A percentile compares a stretch with the other conserved stretches of the same genome.
Conservation (phyloP, 2,329 filamentous ascomycete species). For the Fusarium globosum region DNA sequence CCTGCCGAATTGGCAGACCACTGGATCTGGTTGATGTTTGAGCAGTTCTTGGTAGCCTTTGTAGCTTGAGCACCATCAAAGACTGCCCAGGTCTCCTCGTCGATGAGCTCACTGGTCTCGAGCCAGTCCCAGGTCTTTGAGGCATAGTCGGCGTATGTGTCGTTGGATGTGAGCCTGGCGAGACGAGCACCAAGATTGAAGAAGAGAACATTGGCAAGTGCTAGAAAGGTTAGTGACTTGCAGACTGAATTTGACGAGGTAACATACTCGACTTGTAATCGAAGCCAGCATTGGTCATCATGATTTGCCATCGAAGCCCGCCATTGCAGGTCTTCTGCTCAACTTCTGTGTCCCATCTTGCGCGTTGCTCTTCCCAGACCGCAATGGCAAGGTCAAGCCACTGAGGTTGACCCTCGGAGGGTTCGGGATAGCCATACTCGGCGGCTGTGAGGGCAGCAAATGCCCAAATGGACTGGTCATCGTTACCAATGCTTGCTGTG, state of each 20-base stretch:
- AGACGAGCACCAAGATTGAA: slow-evolving; percentile 76
- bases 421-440: slow-evolving; percentile 71
- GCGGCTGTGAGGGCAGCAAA: slow-evolving; percentile 74
- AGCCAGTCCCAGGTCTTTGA: slow-evolving; percentile 72
- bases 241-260: accelerated
- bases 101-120: slow-evolving; percentile 64
- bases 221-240: slow-evolving; percentile 40
- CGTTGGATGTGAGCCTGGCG: slow-evolving; percentile 74
- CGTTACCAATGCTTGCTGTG: slow-evolving; percentile 67
- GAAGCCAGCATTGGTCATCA: slow-evolving; percentile 77
- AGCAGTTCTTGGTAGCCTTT: slow-evolving; percentile 68
- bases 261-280: slow-evolving; percentile 74
- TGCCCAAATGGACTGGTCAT: slow-evolving; percentile 79
- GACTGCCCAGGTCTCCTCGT: slow-evolving; percentile 68
- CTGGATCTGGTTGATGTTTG: slow-evolving; percentile 67
- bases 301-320: slow-evolving; percentile 82
- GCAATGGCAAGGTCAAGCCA: slow-evolving; percentile 74
- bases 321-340: slow-evolving; percentile 52
- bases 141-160: slow-evolving; percentile 72
- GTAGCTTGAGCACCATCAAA: slow-evolving; percentile 70
- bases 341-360: slow-evolving; percentile 67
- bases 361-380: slow-evolving; percentile 51
- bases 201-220: slow-evolving; percentile 69
- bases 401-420: slow-evolving; percentile 59
- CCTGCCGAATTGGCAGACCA: slow-evolving; percentile 74